Evolutionary conservation across 441 rosid genomes (phyloP), one percentile per base, ranked within the genome.

Genomic region (Erodium texanum): DNA sequence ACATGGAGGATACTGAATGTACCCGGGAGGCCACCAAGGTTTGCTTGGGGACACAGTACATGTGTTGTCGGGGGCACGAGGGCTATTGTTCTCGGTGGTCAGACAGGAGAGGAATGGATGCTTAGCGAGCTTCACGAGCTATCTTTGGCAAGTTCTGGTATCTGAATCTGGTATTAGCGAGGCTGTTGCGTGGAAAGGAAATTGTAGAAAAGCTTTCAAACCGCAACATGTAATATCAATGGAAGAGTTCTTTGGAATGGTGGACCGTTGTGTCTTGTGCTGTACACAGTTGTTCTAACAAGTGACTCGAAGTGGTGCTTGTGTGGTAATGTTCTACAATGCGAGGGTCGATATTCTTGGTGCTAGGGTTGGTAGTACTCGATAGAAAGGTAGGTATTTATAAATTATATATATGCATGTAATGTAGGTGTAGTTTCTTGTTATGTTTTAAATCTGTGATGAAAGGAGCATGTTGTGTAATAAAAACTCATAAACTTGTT

Each of bases 91-190:
- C 90, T 92, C 0, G 97, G 98, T 48, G 98, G 98, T 29, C 98
- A 90, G 77, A 90, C 97, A 0, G 97, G 97, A 18, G 97, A 93
- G 76, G 98, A 93, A 72, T 93, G 97, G 98, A 89, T 90, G 97
- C 80, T 93, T 66, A 85, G 88, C 3, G 98, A 93, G 74, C 85
- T 88, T 58, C 98, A 93, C 45, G 98, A 90, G 75, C 83, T 93
- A 12, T 85, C 94, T 1, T 76, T 90, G 72, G 89, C 85, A 1
- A 82, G 91, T 71, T 72, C 92, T 6, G 76, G 75, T 56, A 89
- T 36, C 43, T 36, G 43, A 36, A 36, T 36, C 36, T 2, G 36
- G 36, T 6, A 32, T 32, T 32, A 32, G 36, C 6, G 6, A 32
- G 6, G 36, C 36, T 32, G 36, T 32, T 32, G 6, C 36, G 36